Conservation (phyloP, 805 yeast species). For the Candida ponderosae region DNA sequence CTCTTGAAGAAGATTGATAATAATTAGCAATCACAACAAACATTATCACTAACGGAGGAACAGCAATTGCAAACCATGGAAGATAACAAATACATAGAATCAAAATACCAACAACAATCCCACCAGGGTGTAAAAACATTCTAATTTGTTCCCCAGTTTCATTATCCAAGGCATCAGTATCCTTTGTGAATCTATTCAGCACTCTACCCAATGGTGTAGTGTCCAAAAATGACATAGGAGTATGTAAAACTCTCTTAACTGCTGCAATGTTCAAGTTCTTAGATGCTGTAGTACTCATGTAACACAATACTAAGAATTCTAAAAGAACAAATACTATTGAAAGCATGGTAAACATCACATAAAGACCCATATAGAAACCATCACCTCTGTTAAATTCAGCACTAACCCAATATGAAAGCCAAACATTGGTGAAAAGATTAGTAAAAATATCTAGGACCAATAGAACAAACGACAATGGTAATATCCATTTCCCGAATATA, state of each 20-base stretch:
- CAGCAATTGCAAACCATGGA: conserved; percentile 72
- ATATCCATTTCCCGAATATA: conserved; percentile 23
- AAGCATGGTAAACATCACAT: conserved; percentile 51
- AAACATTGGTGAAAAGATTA: conserved; percentile 36
- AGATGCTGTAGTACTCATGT: conserved; percentile 45
- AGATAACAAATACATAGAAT: conserved; percentile 64
- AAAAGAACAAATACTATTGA: conserved; percentile 36
- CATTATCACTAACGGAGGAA: conserved; percentile 44
- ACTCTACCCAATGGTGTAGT: conserved; percentile 85
- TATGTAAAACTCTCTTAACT: conserved; percentile 50
- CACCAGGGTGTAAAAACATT: conserved; percentile 42
- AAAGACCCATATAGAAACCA: conserved; percentile 70
- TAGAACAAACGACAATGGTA: conserved; percentile 19
- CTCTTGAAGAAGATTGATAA: conserved; percentile 44
- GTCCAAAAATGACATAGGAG: conserved; percentile 81
- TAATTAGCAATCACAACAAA: conserved; percentile 35
- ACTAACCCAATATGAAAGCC: conserved; percentile 81
- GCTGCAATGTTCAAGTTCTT: conserved; percentile 54
- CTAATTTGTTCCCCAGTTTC: conserved; percentile 68
- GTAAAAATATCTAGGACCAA: conserved; percentile 37
- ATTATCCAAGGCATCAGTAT: conserved; percentile 78
- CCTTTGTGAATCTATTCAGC: conserved; percentile 80
- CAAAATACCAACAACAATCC: conserved; percentile 56
- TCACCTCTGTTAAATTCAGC: conserved; percentile 40
- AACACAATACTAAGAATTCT: conserved; percentile 41